phyloP scores from a whole-genome alignment of 1,284 basidiomycete species.

The Violaceomyces palustris region DNA sequence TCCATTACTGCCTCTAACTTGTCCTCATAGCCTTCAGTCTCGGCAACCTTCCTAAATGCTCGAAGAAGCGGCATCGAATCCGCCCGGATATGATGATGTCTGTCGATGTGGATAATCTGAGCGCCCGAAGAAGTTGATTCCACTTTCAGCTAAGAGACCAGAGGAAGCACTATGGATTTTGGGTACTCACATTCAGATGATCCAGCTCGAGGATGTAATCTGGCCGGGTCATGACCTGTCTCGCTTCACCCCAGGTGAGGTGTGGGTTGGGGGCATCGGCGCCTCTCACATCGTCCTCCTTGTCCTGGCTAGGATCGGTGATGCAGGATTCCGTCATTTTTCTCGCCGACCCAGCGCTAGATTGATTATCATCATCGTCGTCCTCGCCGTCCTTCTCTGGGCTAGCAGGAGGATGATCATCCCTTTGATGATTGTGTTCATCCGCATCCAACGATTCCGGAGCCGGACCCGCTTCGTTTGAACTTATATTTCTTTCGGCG shows the following conservation, averaged over 20 bases:
- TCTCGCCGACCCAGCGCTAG: slow-evolving; percentile 4
- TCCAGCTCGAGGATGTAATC: slow-evolving; percentile 41
- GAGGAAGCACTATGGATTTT: no score
- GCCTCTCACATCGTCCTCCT: slow-evolving; percentile 26
- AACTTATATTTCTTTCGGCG: no score
- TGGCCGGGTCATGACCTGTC: slow-evolving; percentile 47
- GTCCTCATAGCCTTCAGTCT: slow-evolving; percentile 36
- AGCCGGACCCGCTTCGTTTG: no score
- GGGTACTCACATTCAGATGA: slow-evolving; percentile 25
- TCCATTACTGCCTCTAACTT: slow-evolving; percentile 46
- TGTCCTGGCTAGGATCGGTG: slow-evolving; percentile 34
- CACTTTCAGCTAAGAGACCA: no score
- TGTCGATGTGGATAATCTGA: slow-evolving; percentile 38
- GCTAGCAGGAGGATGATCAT: slow-evolving; percentile 1
- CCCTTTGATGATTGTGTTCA: neutral
- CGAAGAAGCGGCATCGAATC: slow-evolving; percentile 45
- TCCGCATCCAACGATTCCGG: slow-evolving; percentile 29
- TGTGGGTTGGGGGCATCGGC: slow-evolving; percentile 41
- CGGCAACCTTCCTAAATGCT: slow-evolving; percentile 35
- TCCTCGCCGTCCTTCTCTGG: slow-evolving; percentile 11
- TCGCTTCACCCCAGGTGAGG: slow-evolving; percentile 45
- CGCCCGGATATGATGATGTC: slow-evolving; percentile 42
- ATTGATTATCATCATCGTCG: slow-evolving; percentile 24
- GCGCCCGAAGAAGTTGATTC: no score
- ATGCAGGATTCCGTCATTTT: slow-evolving; percentile 17